A percentile compares a stretch with the other conserved stretches of the same genome.
These are phyloP conservation scores for Striga asiatica DNA, from an alignment of 257 asterid species.

Conservation along the genomic window DNA sequence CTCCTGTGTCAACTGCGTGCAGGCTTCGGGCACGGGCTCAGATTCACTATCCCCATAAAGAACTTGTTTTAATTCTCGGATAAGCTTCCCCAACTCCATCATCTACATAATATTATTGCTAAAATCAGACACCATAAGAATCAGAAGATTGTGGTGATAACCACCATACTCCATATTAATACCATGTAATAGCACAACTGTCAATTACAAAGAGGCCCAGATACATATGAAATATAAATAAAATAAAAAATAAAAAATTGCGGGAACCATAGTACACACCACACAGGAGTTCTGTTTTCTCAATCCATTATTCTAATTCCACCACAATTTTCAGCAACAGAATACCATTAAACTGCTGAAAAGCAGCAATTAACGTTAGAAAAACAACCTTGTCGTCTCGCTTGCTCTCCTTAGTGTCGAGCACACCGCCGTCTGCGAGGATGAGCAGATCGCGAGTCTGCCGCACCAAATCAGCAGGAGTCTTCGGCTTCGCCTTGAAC, in stretches of 20 bases:
- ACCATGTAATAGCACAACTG: slow-evolving; percentile 1
- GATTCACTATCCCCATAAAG: slow-evolving; percentile 83
- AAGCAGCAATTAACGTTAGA: too few relatives aligned
- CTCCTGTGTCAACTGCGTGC: slow-evolving; percentile 77
- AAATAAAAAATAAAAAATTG: background rate
- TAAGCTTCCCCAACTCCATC: slow-evolving; percentile 58
- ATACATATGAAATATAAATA: too few relatives aligned
- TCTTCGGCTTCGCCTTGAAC: slow-evolving; percentile 72
- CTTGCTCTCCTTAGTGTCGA: slow-evolving; percentile 60
- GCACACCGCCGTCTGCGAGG: slow-evolving; percentile 31
- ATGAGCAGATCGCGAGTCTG: slow-evolving; percentile 83
- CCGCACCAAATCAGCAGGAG: slow-evolving; percentile 78
- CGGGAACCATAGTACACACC: too few relatives aligned
- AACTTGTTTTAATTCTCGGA: slow-evolving; percentile 54
- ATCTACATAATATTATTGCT: slow-evolving; percentile 25
- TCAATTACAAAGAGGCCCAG: slow-evolving; percentile 13
- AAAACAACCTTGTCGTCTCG: slow-evolving; percentile 95
- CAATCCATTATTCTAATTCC: too few relatives aligned
- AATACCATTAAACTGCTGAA: too few relatives aligned
- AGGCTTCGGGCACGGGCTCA: slow-evolving; percentile 77
- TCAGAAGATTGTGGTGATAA: background rate
- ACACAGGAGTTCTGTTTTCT: too few relatives aligned
- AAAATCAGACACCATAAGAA: background rate
- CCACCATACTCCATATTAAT: background rate
- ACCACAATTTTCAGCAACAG: too few relatives aligned